Base-by-base conservation (phyloP, 352 stramenopile species). In the Phytophthora podocarpi region DNA sequence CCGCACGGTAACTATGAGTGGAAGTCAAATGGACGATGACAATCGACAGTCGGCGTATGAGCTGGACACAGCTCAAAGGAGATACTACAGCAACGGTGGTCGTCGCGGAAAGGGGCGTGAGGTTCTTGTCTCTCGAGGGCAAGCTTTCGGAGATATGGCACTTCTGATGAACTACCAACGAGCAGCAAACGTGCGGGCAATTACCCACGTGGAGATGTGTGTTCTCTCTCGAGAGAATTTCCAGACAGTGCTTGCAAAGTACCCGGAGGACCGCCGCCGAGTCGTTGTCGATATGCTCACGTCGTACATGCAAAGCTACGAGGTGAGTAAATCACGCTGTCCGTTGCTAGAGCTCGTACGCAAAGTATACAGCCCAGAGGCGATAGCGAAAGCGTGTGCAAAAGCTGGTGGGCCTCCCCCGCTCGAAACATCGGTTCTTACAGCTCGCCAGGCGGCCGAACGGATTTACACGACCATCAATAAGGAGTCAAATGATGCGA, bases 101-200 rank as follows among this genome's bases (percentile, higher is more conserved):
- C 49, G 48, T 24, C 18, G 20, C 20, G 45, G 48, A 4, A 58
- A 56, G 21, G 45, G 46, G 0, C 13, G 47, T 7, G 64, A 64
- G 16, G 26, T 63, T 8, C 30, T 72, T 1, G 34, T 72, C 4
- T 60, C 49, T 18, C 52, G 63, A 9, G 68, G 72, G 8, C 59
- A 80, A 57, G 64, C 72, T 1, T 87, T 87, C 23, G 74, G 82
- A 5, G 79, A 85, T 12, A 64, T 88, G 20, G 65, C 73, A 13
- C 63, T 89, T 18, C n/a, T 91, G 5, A 81, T 76, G 64, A 79
- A 88, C 35, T 85, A 86, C 43, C 41, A 68, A 4, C 68, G 76
- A 15, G 69, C 79, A 24, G 70, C 67, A 5, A 76, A 74, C 34
- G 54, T 89, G 0, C 67, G 69, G 1, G 77, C 80, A 1, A 45